Conservation (phyloP, 495 filamentous ascomycete species). For the Cercophora samala region DNA sequence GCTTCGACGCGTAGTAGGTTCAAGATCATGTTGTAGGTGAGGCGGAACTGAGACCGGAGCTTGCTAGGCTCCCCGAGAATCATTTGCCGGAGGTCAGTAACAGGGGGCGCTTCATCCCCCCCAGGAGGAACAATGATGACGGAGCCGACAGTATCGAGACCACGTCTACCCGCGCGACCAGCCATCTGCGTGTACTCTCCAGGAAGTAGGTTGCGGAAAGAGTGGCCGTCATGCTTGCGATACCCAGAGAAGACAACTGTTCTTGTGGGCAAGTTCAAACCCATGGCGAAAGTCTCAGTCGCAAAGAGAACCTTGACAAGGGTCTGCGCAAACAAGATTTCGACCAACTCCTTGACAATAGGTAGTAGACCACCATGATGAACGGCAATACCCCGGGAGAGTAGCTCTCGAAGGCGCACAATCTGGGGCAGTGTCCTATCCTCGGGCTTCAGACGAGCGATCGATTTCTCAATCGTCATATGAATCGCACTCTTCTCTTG, state of each 20-base stretch:
- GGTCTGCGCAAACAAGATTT: conserved; percentile 92
- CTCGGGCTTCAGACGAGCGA: conserved; percentile 87
- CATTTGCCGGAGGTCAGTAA: conserved; percentile 77
- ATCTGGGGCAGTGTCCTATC: conserved; percentile 89
- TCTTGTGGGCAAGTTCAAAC: conserved; percentile 88
- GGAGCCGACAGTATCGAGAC: conserved; percentile 85
- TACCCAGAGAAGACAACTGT: conserved; percentile 98
- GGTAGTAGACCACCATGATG: conserved; percentile 94
- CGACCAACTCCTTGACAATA: conserved; percentile 96
- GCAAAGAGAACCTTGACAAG: conserved; percentile 96
- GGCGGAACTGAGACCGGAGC: conserved; percentile 88
- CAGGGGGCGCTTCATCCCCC: conserved; percentile 84
- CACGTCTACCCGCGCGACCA: conserved; percentile 87
- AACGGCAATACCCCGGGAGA: conserved; percentile 87
- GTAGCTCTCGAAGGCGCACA: conserved; percentile 75
- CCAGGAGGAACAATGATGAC: conserved; percentile 84
- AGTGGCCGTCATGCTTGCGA: conserved; percentile 89
- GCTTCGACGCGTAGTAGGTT: conserved; percentile 95
- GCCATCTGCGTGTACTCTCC: conserved; percentile 99
- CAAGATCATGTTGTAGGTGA: conserved; percentile 99
- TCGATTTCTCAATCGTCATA: conserved; percentile 95
- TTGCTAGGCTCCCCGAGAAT: conserved; percentile 95
- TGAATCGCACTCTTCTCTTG: conserved; percentile 93
- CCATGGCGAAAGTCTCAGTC: conserved; percentile 98
- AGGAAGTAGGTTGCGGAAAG: conserved; percentile 84